phyloP scores from a whole-genome alignment of 2,329 filamentous ascomycete genomes.

The Penicillium psychrosexuale region DNA sequence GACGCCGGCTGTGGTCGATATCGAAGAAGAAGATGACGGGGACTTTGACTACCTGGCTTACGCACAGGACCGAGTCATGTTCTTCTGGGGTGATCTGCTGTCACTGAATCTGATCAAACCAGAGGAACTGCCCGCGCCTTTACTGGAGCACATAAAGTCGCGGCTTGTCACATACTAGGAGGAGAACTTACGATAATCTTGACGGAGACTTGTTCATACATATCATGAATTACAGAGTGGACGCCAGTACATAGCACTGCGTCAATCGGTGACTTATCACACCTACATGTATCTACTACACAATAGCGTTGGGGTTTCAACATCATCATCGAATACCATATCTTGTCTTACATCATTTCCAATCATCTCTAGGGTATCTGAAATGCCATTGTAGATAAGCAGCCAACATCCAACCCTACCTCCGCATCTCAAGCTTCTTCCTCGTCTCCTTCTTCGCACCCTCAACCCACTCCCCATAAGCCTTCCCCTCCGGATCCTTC shows the following conservation, averaged over 20 bases:
- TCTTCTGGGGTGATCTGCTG: slow-evolving; percentile 92
- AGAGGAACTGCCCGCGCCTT: slow-evolving; percentile 71
- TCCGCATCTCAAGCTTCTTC: slow-evolving; percentile 38
- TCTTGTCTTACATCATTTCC: slow-evolving; percentile 1
- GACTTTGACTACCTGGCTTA: slow-evolving; percentile 94
- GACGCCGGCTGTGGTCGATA: slow-evolving; percentile 40
- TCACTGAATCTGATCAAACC: slow-evolving; percentile 68
- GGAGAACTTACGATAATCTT: neutral
- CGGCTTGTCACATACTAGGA: slow-evolving; percentile 60
- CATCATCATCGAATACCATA: slow-evolving; percentile 11
- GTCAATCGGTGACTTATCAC: slow-evolving; percentile 8
- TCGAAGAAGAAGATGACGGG: slow-evolving; percentile 66
- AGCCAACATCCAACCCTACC: slow-evolving; percentile 3
- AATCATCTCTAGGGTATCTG: slow-evolving; percentile 17
- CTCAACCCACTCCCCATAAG: slow-evolving; percentile 78
- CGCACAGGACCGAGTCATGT: slow-evolving; percentile 82
- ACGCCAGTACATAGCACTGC: slow-evolving; percentile 18
- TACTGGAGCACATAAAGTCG: slow-evolving; percentile 62
- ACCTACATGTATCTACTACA: slow-evolving; percentile 8
- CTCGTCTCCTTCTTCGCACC: slow-evolving; percentile 53
- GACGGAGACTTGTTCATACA: slow-evolving; percentile 1
- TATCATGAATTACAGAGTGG: slow-evolving; percentile 15
- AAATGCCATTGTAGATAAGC: slow-evolving; percentile 7
- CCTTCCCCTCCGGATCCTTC: slow-evolving; percentile 54
- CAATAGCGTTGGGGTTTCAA: slow-evolving; percentile 11